Percentiles rank a stretch among this genome's conserved stretches.
phyloP scores from a whole-genome alignment of 352 stramenopile species.

The Phytophthora pini region DNA sequence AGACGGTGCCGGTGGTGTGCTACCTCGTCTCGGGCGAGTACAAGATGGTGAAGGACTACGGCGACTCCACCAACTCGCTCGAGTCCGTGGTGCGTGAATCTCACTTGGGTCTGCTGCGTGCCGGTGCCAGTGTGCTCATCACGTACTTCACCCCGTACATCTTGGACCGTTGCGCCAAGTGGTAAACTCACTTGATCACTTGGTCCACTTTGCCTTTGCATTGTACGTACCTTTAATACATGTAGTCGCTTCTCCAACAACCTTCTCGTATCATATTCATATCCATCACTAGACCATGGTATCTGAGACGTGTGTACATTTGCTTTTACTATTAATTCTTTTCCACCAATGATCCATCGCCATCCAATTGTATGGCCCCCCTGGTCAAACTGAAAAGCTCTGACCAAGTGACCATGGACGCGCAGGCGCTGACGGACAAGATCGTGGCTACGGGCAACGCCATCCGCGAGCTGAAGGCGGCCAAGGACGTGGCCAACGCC shows the following conservation, averaged over 20 bases:
- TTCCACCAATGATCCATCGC: constrained; percentile 36
- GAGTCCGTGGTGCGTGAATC: constrained; percentile 87
- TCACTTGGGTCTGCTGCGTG: constrained; percentile 85
- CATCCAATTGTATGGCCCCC: constrained; percentile 23
- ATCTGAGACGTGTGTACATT: constrained; percentile 24
- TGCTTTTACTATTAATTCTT: constrained; percentile 6
- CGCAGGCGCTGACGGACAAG: constrained; percentile 54
- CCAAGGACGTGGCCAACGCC: constrained; percentile 66
- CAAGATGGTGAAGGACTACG: constrained; percentile 98
- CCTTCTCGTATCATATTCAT: too few species aligned
- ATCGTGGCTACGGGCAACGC: constrained; percentile 77
- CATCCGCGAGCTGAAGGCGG: constrained; percentile 84
- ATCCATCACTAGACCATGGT: background rate
- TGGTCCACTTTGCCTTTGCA: background rate
- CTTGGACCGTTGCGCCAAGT: constrained; percentile 82
- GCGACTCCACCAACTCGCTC: constrained; percentile 79
- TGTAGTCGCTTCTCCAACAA: too few species aligned
- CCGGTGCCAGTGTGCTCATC: constrained; percentile 97
- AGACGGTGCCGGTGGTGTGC: constrained; percentile 95
- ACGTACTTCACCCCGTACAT: constrained; percentile 97
- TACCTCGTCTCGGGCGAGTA: constrained; percentile 99
- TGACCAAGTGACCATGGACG: constrained; percentile 23
- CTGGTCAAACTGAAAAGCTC: constrained; percentile 13
- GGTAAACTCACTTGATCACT: constrained; percentile 41
- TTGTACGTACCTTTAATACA: too few species aligned